Evolutionary conservation across 345 rosid genomes (phyloP).

Genomic region (Eucalyptus cladocalyx): DNA sequence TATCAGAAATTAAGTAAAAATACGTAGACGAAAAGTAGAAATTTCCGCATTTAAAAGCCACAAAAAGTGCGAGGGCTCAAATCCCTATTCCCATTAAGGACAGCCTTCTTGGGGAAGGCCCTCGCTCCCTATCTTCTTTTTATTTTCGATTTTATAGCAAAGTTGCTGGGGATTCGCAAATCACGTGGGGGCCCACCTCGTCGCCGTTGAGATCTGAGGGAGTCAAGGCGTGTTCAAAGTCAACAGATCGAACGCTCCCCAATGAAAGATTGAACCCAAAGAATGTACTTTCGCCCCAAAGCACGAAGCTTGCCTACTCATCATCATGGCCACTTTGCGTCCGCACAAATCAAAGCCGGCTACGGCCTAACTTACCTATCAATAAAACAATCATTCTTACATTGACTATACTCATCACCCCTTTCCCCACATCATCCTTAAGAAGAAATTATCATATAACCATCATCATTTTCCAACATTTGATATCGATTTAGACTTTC

Average conservation of each 20-base stretch:
- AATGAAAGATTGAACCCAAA: background rate
- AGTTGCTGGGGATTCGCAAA: background rate
- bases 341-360: background rate
- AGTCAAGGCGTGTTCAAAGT: background rate
- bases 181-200: background rate
- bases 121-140: background rate
- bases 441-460: background rate
- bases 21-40: background rate
- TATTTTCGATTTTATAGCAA: background rate
- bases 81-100: background rate
- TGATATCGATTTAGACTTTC: background rate
- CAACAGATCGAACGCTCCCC: background rate
- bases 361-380: background rate
- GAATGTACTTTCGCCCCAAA: background rate
- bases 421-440: background rate
- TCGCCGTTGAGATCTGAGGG: background rate
- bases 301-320: background rate
- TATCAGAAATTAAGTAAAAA: background rate
- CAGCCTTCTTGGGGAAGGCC: background rate
- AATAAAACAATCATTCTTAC: background rate
- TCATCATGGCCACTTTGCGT: background rate
- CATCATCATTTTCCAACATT: background rate
- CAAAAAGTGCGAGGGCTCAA: background rate
- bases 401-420: background rate
- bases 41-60: background rate